Conservation (phyloP, 2,329 filamentous ascomycete genomes). For the Cyphellophora europaea region DNA sequence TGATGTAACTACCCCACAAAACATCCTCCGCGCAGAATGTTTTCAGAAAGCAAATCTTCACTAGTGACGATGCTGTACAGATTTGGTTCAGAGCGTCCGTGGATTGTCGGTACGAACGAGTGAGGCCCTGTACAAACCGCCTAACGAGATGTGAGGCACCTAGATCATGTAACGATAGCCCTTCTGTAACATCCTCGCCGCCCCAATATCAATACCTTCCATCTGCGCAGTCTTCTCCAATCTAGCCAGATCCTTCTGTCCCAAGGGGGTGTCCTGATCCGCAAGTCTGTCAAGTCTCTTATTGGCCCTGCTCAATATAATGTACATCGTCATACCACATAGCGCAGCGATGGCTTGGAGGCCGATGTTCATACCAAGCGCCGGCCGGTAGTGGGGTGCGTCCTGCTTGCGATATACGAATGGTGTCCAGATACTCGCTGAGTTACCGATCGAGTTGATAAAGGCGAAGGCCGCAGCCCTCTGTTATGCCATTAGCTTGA, state of each 20-base stretch:
- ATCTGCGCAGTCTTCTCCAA: conserved; percentile 42
- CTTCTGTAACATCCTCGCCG: conserved; percentile 43
- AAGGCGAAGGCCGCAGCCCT: conserved; percentile 45
- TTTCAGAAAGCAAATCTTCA: no score
- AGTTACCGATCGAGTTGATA: conserved; percentile 46
- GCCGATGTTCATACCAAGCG: conserved; percentile 32
- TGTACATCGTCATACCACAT: conserved; percentile 27
- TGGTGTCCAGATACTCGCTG: conserved; percentile 42
- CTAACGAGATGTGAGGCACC: no score
- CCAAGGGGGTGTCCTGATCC: conserved; percentile 35
- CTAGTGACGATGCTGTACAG: no score
- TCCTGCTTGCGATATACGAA: conserved; percentile 35
- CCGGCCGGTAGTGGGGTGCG: conserved; percentile 28
- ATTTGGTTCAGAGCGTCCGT: no score
- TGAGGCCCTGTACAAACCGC: no score
- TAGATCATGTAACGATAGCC: conserved; percentile 45
- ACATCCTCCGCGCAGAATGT: no score
- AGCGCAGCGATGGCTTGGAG: conserved; percentile 28
- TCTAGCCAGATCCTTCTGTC: conserved; percentile 36
- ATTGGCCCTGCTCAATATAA: conserved; percentile 37
- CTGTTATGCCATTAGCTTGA: no score
- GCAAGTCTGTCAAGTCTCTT: conserved; percentile 39
- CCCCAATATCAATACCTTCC: conserved; percentile 41
- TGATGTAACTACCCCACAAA: no score
- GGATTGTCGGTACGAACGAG: no score